Base-by-base conservation (phyloP, 306 rosid genomes). In the Oemleria cerasiformis region DNA sequence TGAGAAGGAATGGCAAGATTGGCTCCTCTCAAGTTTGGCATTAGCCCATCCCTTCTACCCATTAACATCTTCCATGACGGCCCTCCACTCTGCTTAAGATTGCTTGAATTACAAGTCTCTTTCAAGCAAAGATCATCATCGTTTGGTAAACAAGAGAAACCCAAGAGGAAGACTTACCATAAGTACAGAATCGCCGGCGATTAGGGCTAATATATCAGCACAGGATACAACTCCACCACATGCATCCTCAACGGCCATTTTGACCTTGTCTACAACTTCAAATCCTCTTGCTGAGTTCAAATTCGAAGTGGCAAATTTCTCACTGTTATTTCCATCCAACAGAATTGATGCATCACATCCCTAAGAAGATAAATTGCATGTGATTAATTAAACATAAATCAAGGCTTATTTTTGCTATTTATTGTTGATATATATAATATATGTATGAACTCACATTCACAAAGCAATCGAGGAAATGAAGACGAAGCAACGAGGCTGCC, bases 31-130 rank as follows among this genome's bases (percentile, higher is more conserved):
- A n/a, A 25, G 21, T 53, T 19, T 53, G 58, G 58, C 61, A 81
- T 41, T 4, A 81, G 49, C 20, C 86, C 94, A 75, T 86, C 97
- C 67, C 97, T 83, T 82, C 97, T 63, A 43, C 97, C 95, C 19
- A 88, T 48, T 16, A 50, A 42, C 71, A 91, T 92, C 56, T 11
- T 81, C 97, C 95, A 91, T 21, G 65, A 45, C 1, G 90, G 95
- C 53, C 97, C 97, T 71, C 95, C 92, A 57, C 92, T 91, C 97
- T 91, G 69, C 71, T 73, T 13, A 53, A n/a, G 19, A 10, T 19
- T 12, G 1, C 49, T 45, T 45, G 49, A 45, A 14, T 14, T 45
- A 45, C 49, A 45, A 45, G 49, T 5, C 49, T 12, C 49, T 45
- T 45, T 12, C 49, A 44, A 44, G 4, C 3, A 30, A 30, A 30